Evolutionary conservation across 495 filamentous ascomycete genomes (phyloP), one percentile per base, ranked within the genome.

Genomic region (Jackrogersella multiformis): DNA sequence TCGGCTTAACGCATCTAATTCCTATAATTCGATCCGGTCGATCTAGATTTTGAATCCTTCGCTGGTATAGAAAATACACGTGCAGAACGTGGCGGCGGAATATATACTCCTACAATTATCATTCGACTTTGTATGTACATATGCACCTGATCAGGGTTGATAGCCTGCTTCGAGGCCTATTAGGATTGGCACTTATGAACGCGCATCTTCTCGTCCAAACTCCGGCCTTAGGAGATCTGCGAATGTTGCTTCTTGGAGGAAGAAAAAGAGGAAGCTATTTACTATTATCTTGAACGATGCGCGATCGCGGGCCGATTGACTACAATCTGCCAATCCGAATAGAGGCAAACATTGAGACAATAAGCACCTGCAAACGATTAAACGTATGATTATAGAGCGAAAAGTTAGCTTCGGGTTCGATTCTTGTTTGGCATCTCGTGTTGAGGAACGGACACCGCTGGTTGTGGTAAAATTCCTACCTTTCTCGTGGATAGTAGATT

Each of bases 141-240:
- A n/a, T n/a, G n/a, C n/a, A 56, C 16, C 30, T 45, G 61, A 70
- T 42, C n/a, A 42, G 30, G 26, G 4, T 64, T 61, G 9, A 21
- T 13, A 39, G 15, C 54, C 2, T 23, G 16, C 5, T 26, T 21
- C 5, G 9, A 54, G 30, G 18, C 45, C 38, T 56, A 15, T 46
- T 28, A 9, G 32, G 52, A 62, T 58, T 62, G 52, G 16, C 56
- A 42, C 41, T 66, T 70, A 70, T 70, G 56, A 65, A 66, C 49
- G 41, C n/a, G n/a, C 51, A 35, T 56, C n/a, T 61, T 49, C 61
- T 52, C 58, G 23, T 26, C 36, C 57, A 46, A 61, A n/a, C 52
- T 53, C 24, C 56, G 61, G 61, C 24, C n/a, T 9, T 61, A 70
- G 67, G 67, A 70, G 61, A 70, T 65, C 44, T 24, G 66, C 66